A percentile compares a stretch with the other conserved stretches of the same genome.
phyloP scores from a whole-genome alignment of 2,329 filamentous ascomycete species.

The Colletotrichum coccodes region DNA sequence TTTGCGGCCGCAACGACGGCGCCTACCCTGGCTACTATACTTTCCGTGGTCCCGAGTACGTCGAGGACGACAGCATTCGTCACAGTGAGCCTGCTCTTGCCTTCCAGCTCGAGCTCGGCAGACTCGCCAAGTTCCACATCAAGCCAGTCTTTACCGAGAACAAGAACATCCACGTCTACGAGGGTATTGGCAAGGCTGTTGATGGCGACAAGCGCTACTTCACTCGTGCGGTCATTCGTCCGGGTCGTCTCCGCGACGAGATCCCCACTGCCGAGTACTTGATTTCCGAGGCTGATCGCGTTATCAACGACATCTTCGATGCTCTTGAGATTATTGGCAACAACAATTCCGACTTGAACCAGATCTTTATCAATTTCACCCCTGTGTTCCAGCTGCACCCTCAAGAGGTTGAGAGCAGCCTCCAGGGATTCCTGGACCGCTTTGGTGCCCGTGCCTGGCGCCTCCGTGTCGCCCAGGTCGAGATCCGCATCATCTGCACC shows the following conservation, averaged over 20 bases:
- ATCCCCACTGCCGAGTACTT: slow-evolving; percentile 99
- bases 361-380: slow-evolving; percentile 99
- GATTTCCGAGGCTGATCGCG: slow-evolving; percentile 93
- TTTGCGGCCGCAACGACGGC: slow-evolving; percentile 93
- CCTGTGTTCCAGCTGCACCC: slow-evolving; percentile 94
- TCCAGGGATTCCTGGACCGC: slow-evolving; percentile 94
- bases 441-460: slow-evolving; percentile 96
- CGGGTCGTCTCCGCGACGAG: slow-evolving; percentile 93
- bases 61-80: slow-evolving; percentile 94
- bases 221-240: slow-evolving; percentile 92
- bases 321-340: slow-evolving; percentile 98
- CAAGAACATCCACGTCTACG: slow-evolving; percentile 98
- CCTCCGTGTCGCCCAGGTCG: slow-evolving; percentile 94
- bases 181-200: slow-evolving; percentile 92
- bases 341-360: slow-evolving; percentile 99
- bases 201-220: slow-evolving; percentile 99
- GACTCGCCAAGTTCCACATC: slow-evolving; percentile 96
- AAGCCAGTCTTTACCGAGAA: slow-evolving; percentile 99
- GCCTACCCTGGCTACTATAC: slow-evolving; percentile 98
- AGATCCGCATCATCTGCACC: slow-evolving; percentile 98
- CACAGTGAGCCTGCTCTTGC: slow-evolving; percentile 96
- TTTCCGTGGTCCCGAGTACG: slow-evolving; percentile 91
- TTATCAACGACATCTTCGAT: slow-evolving; percentile 98
- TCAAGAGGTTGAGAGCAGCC: slow-evolving; percentile 88
- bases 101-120: slow-evolving; percentile 96